Conservation (phyloP, 1,284 basidiomycete genomes). For the Cutaneotrichosporon arboriforme region DNA sequence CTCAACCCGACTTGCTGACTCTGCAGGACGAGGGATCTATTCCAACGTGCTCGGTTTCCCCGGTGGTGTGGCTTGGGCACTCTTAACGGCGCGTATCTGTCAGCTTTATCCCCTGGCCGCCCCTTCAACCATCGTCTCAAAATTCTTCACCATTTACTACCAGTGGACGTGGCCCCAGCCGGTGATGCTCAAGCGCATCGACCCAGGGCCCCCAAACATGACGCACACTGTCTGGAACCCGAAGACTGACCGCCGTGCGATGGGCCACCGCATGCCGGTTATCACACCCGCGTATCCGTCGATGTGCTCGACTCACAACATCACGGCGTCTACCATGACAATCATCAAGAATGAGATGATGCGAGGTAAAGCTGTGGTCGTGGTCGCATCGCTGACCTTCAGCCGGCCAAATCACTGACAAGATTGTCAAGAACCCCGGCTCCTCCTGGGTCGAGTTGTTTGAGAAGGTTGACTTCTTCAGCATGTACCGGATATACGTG, state of each 20-base stretch:
- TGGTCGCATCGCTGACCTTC: constrained; percentile 12
- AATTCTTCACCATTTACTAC: constrained; percentile 95
- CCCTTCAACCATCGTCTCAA: constrained; percentile 90
- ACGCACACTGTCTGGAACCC: constrained; percentile 98
- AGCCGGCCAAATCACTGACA: constrained; percentile 90
- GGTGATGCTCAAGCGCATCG: constrained; percentile 91
- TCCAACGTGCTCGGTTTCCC: constrained; percentile 97
- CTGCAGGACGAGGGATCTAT: constrained; percentile 83
- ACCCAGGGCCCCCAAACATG: constrained; percentile 72
- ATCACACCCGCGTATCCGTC: constrained; percentile 98
- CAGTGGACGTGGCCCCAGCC: constrained; percentile 99
- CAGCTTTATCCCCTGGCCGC: constrained; percentile 94
- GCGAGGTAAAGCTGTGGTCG: constrained; percentile 57
- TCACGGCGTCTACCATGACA: constrained; percentile 89
- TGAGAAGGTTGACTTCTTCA: constrained; percentile 91
- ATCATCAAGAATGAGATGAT: constrained; percentile 97
- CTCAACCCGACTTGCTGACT: not conserved
- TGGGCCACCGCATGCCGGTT: constrained; percentile 98
- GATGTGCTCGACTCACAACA: constrained; percentile 99
- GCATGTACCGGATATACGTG: constrained; percentile 96
- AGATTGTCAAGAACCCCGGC: constrained; percentile 62
- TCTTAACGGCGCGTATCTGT: constrained; percentile 96
- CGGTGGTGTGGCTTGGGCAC: constrained; percentile 98
- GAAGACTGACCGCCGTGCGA: constrained; percentile 88
- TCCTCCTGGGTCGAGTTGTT: constrained; percentile 91